A percentile compares a stretch with the other conserved stretches of the same genome.
Evolutionary conservation across 2,329 filamentous ascomycete species (phyloP).

Genomic region (Fusarium transvaalense): DNA sequence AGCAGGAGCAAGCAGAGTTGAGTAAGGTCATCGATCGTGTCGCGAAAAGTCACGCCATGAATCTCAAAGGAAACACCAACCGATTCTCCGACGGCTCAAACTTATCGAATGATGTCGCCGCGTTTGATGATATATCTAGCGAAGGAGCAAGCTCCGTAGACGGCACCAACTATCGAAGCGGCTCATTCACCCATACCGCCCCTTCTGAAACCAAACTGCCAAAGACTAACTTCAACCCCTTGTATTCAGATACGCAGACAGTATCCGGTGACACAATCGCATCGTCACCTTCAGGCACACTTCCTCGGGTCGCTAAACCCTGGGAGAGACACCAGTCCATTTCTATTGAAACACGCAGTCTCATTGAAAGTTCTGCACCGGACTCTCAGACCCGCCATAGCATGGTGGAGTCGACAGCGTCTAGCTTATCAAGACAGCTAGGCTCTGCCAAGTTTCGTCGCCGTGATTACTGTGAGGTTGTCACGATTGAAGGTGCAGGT

Average conservation of each 20-base stretch:
- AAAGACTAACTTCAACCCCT: slow-evolving; percentile 57
- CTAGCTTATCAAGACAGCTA: slow-evolving; percentile 66
- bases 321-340: slow-evolving; percentile 68
- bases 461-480: slow-evolving; percentile 73
- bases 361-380: slow-evolving; percentile 59
- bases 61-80: slow-evolving; percentile 57
- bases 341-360: slow-evolving; percentile 62
- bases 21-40: slow-evolving; percentile 82
- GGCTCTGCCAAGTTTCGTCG: slow-evolving; percentile 70
- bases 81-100: slow-evolving; percentile 67
- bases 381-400: slow-evolving; percentile 59
- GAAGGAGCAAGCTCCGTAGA: slow-evolving; percentile 71
- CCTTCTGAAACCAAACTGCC: slow-evolving; percentile 57
- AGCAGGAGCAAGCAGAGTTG: slow-evolving; percentile 77
- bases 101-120: slow-evolving; percentile 63
- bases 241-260: slow-evolving; percentile 58
- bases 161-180: slow-evolving; percentile 62
- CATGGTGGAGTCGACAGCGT: slow-evolving; percentile 60
- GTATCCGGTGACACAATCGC: slow-evolving; percentile 62
- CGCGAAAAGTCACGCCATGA: slow-evolving; percentile 71
- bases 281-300: slow-evolving; percentile 58
- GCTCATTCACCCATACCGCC: slow-evolving; percentile 62
- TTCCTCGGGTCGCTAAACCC: slow-evolving; percentile 56
- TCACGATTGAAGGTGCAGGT: slow-evolving; percentile 71
- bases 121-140: slow-evolving; percentile 67